These are phyloP conservation scores for Anthracocystis setariae DNA, from an alignment of 1,284 basidiomycete genomes.

Conservation along the genomic window DNA sequence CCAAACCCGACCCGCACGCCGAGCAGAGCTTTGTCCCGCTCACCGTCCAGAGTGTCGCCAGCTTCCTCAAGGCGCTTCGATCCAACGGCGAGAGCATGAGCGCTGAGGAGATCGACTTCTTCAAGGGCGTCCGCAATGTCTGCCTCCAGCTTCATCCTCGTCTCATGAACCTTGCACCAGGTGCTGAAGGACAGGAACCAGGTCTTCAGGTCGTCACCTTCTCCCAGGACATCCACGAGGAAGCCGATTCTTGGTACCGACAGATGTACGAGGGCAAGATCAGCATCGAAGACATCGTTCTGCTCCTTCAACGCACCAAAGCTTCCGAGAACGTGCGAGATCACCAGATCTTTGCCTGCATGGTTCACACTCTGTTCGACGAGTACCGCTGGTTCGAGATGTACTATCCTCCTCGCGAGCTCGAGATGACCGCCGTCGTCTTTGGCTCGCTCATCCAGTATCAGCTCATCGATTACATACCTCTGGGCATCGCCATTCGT, in stretches of 20 bases:
- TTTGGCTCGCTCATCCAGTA: slow-evolving; percentile 96
- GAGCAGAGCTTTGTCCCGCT: slow-evolving; percentile 64
- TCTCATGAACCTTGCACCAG: slow-evolving; percentile 92
- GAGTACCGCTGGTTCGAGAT: slow-evolving; percentile 99
- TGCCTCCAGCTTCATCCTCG: slow-evolving; percentile 96
- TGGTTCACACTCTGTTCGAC: slow-evolving; percentile 98
- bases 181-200: slow-evolving; percentile 82
- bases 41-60: slow-evolving; percentile 64
- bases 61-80: slow-evolving; percentile 63
- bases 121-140: slow-evolving; percentile 89
- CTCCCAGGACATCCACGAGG: slow-evolving; percentile 85
- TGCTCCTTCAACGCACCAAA: slow-evolving; percentile 85
- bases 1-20: slow-evolving; percentile 64
- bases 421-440: slow-evolving; percentile 93
- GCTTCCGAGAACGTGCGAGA: slow-evolving; percentile 84
- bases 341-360: slow-evolving; percentile 96
- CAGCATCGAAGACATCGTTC: slow-evolving; percentile 91
- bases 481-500: slow-evolving; percentile 94
- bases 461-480: slow-evolving; percentile 91
- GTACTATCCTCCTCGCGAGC: slow-evolving; percentile 86
- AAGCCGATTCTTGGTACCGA: slow-evolving; percentile 90
- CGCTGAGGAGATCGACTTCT: slow-evolving; percentile 82
- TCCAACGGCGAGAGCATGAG: slow-evolving; percentile 68
- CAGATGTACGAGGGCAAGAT: slow-evolving; percentile 95
- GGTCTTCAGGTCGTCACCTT: slow-evolving; percentile 91